Base-by-base conservation (phyloP, 2,329 filamentous ascomycete genomes). In the Cordyceps militaris region DNA sequence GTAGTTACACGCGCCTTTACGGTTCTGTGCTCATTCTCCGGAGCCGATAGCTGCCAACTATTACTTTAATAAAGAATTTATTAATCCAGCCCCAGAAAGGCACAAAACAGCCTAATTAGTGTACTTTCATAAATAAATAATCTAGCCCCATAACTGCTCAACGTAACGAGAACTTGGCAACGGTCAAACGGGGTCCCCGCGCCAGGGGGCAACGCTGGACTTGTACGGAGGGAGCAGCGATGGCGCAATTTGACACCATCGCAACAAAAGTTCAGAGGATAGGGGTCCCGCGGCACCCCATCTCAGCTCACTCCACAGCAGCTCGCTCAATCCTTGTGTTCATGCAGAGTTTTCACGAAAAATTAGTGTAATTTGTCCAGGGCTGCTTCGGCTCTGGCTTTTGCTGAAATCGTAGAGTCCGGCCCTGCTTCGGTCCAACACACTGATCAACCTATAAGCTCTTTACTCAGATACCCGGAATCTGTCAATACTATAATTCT, bases 291-390 rank as follows among this genome's bases (percentile, higher is more conserved):
- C 21, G 48, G 21, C 19, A 38, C 34, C 9, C 32, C 48, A 13
- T 38, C 48, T 50, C 48, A 50, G 32, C 48, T 50, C 48, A n/a
- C 32, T 38, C 48, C 48, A 38, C 48, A 36, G 23, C 16, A n/a
- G 32, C 23, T 13, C 19, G 28, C 6, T 6, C 21, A 36, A n/a
- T 26, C 8, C 19, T 19, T 36, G 21, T 24, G 32, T 6, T 9
- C 13, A 26, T 38, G 48, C 48, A 50, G 32, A 38, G 6, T 38
- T 50, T 38, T 50, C 30, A 36, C 47, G 1, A 6, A 21, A 16
- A 4, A 34, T 24, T 24, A 14, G 19, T 11, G 9, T 23, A 21
- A 26, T n/a, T 19, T n/a, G 14, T 38, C 16, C 10, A 19, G 23
- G 28, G 13, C 32, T 14, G 9, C 32, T 9, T 8, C 7, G 23